Evolutionary conservation across 2,329 filamentous ascomycete genomes (phyloP), one percentile per base, ranked within the genome.

Genomic region (Ophiostoma populinum): DNA sequence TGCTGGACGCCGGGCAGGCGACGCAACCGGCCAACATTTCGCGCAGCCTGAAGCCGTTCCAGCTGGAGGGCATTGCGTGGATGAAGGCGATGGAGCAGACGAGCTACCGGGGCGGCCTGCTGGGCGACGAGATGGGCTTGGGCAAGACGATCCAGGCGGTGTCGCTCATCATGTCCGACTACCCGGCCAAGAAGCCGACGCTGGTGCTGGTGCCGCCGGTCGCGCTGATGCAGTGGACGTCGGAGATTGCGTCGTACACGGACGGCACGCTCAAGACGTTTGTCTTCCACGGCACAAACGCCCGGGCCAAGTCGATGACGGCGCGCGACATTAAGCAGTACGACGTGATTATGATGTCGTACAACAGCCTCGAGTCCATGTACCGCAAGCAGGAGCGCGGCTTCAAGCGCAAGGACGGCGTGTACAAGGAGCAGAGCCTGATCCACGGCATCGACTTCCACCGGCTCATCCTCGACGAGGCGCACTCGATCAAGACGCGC

Each of bases 111-210:
- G 90, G 90, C 13, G 90, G 90, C 11, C 63, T 98, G 3, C 67
- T 98, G 2, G 90, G 90, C 40, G 90, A 98, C 47, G 90, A 98
- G 56, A 98, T 98, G 90, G 90, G 90, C 6, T 80, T 98, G 58
- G 90, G 90, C 33, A 98, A 98, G 61, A 98, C 90, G 0, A 95
- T 98, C 34, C 90, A 98, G 55, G 87, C 90, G 3, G 90, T 98
- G 13, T 94, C 87, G 3, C 67, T 98, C 29, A 85, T 98, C 55
- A 95, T 95, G 90, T 94, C 87, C 1, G 86, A 95, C 52, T 94
- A 81, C 48, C 87, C 86, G 4, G 80, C 75, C 16, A 79, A 78
- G 45, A 60, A 77, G 36, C 87, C 90, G 1, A 80, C 83, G 0
- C 63, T 95, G 4, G 86, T 95, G 2, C 67, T 94, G 22, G 85